phyloP scores from a whole-genome alignment of 2,329 filamentous ascomycete species.

The Phyllosticta citrichinensis region DNA sequence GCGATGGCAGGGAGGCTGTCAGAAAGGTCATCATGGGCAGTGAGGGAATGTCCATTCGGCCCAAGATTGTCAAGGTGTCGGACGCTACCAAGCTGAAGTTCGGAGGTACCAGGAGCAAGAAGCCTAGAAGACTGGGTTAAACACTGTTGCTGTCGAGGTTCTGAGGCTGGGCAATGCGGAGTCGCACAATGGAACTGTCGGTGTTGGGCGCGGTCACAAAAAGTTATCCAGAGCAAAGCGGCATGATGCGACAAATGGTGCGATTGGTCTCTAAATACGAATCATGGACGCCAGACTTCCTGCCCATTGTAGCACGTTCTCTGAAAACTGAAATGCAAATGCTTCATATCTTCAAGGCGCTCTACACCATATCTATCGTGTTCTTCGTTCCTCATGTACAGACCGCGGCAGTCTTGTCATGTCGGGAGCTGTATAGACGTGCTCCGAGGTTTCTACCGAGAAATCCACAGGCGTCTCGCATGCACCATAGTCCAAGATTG shows the following conservation, averaged over 20 bases:
- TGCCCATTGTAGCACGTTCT: neutral
- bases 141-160: too few species aligned
- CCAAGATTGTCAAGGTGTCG: slow-evolving; percentile 67
- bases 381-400: neutral
- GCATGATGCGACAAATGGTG: neutral
- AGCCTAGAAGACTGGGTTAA: slow-evolving; percentile 68
- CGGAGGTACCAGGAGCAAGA: slow-evolving; percentile 80
- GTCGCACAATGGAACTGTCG: neutral
- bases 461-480: neutral
- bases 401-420: neutral
- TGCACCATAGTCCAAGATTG: neutral
- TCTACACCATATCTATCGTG: neutral
- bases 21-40: slow-evolving; percentile 79
- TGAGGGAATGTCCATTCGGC: slow-evolving; percentile 67
- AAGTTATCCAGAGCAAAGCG: neutral
- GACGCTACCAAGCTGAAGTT: slow-evolving; percentile 91
- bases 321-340: neutral
- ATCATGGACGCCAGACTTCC: neutral
- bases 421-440: neutral
- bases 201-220: neutral
- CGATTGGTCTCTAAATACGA: neutral
- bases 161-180: neutral
- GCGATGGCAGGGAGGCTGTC: slow-evolving; percentile 75
- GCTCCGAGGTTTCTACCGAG: neutral
- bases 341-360: neutral